A percentile compares a stretch with the other conserved stretches of the same genome.
These are phyloP conservation scores for Sugiyamaella qingdaonensis DNA, from an alignment of 805 yeast genomes.

Conservation along the genomic window DNA sequence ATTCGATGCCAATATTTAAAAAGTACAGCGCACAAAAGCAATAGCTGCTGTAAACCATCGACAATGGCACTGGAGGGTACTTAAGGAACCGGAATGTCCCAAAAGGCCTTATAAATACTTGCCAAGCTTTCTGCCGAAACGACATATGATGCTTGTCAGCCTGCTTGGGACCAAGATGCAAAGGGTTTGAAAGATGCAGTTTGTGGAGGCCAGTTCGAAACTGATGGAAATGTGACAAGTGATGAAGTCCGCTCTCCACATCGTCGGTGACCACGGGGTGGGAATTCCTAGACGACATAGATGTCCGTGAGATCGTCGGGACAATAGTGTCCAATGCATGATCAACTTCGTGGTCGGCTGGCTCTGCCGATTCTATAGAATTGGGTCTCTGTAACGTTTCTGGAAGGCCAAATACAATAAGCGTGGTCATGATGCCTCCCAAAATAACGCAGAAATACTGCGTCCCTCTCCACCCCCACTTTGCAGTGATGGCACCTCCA, in stretches of 20 bases:
- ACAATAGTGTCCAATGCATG: constrained; percentile 1
- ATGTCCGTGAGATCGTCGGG: constrained; percentile 3
- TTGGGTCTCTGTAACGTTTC: constrained; percentile 59
- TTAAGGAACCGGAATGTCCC: constrained; percentile 56
- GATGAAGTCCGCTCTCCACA: constrained; percentile 5
- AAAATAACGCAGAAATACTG: constrained; percentile 78
- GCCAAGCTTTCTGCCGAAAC: not conserved
- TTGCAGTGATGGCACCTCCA: constrained; percentile 68
- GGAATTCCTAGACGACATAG: not conserved
- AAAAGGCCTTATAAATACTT: constrained; percentile 45
- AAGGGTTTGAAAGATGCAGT: not conserved
- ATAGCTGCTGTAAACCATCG: constrained; percentile 64
- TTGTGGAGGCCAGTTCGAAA: not conserved
- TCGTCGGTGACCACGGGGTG: not conserved
- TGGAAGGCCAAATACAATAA: constrained; percentile 59
- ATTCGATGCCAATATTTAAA: constrained; percentile 68
- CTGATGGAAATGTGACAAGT: not conserved
- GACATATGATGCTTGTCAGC: not conserved
- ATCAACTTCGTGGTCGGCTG: constrained; percentile 30
- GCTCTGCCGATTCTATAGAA: constrained; percentile 39
- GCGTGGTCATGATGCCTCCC: constrained; percentile 48
- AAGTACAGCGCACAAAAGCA: constrained; percentile 68
- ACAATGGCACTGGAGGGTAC: constrained; percentile 71
- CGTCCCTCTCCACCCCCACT: constrained; percentile 86
- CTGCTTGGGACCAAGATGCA: not conserved